Conservation (phyloP, 163 green algal genomes). For the Chlorella variabilis region DNA sequence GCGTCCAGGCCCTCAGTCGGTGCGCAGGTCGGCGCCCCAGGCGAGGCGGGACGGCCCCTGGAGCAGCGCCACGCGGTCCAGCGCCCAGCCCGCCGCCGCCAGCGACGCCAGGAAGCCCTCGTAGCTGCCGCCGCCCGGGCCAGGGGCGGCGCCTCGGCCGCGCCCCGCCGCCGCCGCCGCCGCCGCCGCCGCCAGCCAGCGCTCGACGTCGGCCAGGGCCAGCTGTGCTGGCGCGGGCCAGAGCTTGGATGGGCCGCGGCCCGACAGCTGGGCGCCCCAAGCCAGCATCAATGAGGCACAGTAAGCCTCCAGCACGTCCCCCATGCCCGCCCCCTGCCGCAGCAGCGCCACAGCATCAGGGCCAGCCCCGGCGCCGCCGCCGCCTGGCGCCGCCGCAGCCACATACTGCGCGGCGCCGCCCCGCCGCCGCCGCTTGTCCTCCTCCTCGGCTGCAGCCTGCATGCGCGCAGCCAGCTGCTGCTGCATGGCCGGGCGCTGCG, state of each 20-base stretch:
- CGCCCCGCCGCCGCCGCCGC: not conserved
- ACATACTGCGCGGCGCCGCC: not conserved
- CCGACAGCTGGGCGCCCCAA: not conserved
- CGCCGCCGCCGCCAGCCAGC: not conserved
- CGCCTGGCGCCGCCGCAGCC: not conserved
- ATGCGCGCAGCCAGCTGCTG: not conserved
- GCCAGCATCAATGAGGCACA: conserved; percentile 25
- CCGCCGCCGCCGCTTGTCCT: not conserved
- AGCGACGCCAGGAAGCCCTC: not conserved
- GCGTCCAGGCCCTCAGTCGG: not conserved
- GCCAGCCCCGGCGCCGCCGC: not conserved
- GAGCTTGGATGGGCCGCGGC: not conserved
- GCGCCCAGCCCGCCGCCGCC: conserved; percentile 2
- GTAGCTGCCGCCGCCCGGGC: not conserved
- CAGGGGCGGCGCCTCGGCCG: not conserved
- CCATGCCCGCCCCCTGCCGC: not conserved
- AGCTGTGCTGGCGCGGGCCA: conserved; percentile 1
- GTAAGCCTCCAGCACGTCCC: conserved; percentile 13
- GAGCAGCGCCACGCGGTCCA: conserved; percentile 29
- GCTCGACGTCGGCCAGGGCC: not conserved
- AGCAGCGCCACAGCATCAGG: conserved; percentile 20
- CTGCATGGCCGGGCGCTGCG: not conserved
- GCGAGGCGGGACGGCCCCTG: conserved; percentile 18
- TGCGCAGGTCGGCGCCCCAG: conserved; percentile 24
- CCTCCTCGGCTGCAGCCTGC: not conserved